phyloP scores from a whole-genome alignment of 805 yeast species.

The Metschnikowia continentalis region DNA sequence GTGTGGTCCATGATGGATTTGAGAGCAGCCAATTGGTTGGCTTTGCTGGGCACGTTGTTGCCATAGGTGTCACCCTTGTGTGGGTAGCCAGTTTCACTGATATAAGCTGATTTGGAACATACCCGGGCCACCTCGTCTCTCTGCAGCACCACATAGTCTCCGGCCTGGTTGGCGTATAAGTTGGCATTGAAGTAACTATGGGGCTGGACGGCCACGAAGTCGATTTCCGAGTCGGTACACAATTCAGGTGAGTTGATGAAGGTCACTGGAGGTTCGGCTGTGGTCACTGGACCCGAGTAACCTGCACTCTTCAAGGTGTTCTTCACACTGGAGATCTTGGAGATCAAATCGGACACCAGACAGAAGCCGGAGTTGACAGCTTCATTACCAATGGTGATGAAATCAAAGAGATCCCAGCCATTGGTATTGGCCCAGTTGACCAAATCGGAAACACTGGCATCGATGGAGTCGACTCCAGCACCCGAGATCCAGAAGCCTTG shows the following conservation, averaged over 20 bases:
- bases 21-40: conserved; percentile 70
- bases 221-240: conserved; percentile 68
- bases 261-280: conserved; percentile 86
- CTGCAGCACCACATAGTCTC: conserved; percentile 66
- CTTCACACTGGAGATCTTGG: conserved; percentile 64
- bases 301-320: conserved; percentile 60
- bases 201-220: conserved; percentile 81
- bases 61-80: conserved; percentile 70
- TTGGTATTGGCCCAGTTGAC: conserved; percentile 45
- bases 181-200: conserved; percentile 76
- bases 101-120: conserved; percentile 55
- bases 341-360: conserved; percentile 56
- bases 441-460: conserved; percentile 50
- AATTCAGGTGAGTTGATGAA: conserved; percentile 60
- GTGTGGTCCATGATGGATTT: conserved; percentile 54
- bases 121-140: conserved; percentile 46
- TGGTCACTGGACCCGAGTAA: conserved; percentile 69
- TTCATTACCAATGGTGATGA: conserved; percentile 83
- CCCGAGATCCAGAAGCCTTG: conserved; percentile 82
- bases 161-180: conserved; percentile 63
- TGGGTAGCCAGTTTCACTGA: conserved; percentile 92
- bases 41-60: conserved; percentile 61
- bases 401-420: conserved; percentile 72
- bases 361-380: conserved; percentile 65
- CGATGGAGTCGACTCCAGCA: conserved; percentile 67